Conservation (phyloP, 768 basidiomycete species). For the Trametes elegans region DNA sequence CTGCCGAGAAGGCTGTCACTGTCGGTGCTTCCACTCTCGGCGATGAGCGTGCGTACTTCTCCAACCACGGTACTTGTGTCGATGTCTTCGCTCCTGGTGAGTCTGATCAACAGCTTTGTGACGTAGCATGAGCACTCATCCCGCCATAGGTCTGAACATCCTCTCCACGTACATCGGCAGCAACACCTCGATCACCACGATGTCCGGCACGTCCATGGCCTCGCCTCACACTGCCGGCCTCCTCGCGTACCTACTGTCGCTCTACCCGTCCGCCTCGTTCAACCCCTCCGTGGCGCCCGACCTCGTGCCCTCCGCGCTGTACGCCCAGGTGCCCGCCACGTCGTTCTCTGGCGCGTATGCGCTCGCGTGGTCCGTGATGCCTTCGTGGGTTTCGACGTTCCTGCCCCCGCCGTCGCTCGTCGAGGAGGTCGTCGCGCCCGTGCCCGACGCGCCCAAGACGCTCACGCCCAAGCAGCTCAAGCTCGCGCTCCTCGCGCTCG, state of each 20-base stretch:
- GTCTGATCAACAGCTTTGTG: constrained; percentile 17
- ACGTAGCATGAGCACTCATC: not conserved
- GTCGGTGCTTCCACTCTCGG: constrained; percentile 87
- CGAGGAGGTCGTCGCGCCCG: constrained; percentile 40
- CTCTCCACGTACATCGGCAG: constrained; percentile 81
- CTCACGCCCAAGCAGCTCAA: constrained; percentile 76
- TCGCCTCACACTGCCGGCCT: constrained; percentile 91
- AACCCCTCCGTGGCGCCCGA: constrained; percentile 45
- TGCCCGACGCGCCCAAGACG: constrained; percentile 39
- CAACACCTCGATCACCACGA: constrained; percentile 57
- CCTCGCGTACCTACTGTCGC: constrained; percentile 87
- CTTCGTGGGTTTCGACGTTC: constrained; percentile 55
- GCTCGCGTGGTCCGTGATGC: constrained; percentile 52
- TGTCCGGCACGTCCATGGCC: constrained; percentile 94
- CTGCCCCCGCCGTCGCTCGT: constrained; percentile 53
- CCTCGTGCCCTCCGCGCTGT: constrained; percentile 35
- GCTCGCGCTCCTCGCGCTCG: constrained; percentile 62
- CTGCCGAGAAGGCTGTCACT: constrained; percentile 85
- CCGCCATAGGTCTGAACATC: constrained; percentile 70
- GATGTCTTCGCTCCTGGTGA: constrained; percentile 87
- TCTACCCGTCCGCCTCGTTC: constrained; percentile 72
- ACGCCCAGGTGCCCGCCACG: constrained; percentile 33
- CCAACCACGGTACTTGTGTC: constrained; percentile 88
- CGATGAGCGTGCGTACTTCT: constrained; percentile 88
- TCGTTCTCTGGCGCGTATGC: constrained; percentile 50